These are phyloP conservation scores for Daldinia caldariorum DNA, from an alignment of 495 filamentous ascomycete species.

Conservation along the genomic window DNA sequence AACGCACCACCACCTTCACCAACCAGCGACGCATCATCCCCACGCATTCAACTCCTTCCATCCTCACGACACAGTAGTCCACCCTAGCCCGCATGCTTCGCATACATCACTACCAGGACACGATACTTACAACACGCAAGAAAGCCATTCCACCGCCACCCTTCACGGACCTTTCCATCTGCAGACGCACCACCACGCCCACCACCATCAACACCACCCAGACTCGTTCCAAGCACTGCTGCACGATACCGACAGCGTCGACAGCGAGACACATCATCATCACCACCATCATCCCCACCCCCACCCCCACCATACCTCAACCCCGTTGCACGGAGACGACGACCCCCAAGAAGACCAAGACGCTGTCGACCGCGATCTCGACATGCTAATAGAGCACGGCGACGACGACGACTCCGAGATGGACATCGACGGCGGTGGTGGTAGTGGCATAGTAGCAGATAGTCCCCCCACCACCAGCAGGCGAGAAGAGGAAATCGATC, in stretches of 20 bases:
- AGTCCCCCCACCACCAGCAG: conserved; percentile 10
- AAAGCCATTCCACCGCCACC: conserved; percentile 19
- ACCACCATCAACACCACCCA: conserved; percentile 38
- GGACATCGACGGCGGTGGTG: conserved; percentile 40
- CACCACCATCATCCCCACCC: conserved; percentile 7
- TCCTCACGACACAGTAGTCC: conserved; percentile 25
- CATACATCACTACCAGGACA: conserved; percentile 36
- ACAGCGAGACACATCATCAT: conserved; percentile 21
- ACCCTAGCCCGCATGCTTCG: conserved; percentile 28
- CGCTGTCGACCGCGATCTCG: conserved; percentile 59
- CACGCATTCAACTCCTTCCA: conserved; percentile 40
- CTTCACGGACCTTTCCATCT: conserved; percentile 25
- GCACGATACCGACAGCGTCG: conserved; percentile 45
- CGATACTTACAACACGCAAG: conserved; percentile 36
- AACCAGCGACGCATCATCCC: conserved; percentile 29
- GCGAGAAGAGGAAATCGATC: not conserved
- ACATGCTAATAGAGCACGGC: conserved; percentile 60
- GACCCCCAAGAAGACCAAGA: conserved; percentile 46
- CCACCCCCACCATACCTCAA: conserved; percentile 18
- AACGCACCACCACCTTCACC: conserved; percentile 37
- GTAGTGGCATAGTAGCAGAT: conserved; percentile 2
- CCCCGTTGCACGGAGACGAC: conserved; percentile 24
- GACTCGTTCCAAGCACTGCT: conserved; percentile 58
- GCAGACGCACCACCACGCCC: conserved; percentile 41
- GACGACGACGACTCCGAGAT: conserved; percentile 42